Conservation (phyloP, 2,329 filamentous ascomycete species). For the Fusarium sp. region DNA sequence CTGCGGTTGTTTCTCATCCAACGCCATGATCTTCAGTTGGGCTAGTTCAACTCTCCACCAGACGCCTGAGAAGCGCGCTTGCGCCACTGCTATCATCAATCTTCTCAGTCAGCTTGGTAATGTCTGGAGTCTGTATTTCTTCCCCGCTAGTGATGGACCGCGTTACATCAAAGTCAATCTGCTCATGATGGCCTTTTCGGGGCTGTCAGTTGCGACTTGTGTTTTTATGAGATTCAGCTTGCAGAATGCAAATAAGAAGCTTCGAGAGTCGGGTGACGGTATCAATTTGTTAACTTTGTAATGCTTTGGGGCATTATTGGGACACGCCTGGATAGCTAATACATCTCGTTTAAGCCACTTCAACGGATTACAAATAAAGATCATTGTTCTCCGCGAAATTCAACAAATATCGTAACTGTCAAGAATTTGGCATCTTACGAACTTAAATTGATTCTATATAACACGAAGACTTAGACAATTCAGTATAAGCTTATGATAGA, state of each 20-base stretch:
- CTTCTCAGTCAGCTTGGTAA: conserved; percentile 37
- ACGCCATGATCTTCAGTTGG: conserved; percentile 33
- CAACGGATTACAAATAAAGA: fast-evolving
- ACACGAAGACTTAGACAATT: too few species aligned
- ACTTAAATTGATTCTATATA: too few species aligned
- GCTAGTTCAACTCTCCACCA: conserved; percentile 30
- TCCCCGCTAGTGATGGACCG: conserved; percentile 34
- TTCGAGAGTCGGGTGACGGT: neutral
- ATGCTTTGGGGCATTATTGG: neutral
- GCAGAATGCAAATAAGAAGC: neutral
- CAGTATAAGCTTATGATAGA: too few species aligned
- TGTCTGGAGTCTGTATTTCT: conserved; percentile 43
- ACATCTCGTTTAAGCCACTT: too few species aligned
- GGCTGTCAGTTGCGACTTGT: neutral
- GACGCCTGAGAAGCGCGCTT: conserved; percentile 40
- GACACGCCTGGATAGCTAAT: neutral
- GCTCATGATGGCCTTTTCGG: conserved; percentile 33
- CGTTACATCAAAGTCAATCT: conserved; percentile 38
- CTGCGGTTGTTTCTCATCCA: conserved; percentile 27
- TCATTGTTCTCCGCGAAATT: neutral
- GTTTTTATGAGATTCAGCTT: neutral
- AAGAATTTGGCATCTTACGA: too few species aligned
- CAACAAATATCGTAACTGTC: neutral
- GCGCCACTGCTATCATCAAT: conserved; percentile 39
- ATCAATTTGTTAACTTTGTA: neutral